Conservation (phyloP, 2,329 filamentous ascomycete genomes). For the Nigrograna mackinnonii region DNA sequence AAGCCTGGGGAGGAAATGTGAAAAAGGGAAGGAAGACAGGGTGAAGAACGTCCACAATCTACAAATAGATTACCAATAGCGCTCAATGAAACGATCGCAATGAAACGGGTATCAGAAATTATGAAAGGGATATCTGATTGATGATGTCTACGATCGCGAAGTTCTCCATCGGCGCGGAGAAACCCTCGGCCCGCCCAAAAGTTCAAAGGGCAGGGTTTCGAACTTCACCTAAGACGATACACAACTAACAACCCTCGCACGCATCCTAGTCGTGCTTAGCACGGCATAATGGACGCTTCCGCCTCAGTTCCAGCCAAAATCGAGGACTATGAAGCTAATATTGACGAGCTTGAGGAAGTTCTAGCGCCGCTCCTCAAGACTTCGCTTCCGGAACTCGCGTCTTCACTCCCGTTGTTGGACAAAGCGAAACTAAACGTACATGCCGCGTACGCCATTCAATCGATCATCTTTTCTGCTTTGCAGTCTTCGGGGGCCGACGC, state of each 20-base stretch:
- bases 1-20: conserved; percentile 47
- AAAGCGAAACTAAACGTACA: conserved; percentile 93
- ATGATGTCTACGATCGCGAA: conserved; percentile 4
- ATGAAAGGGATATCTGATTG: conserved; percentile 4
- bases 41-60: too few species aligned
- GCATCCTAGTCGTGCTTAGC: too few species aligned
- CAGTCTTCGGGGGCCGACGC: conserved; percentile 77
- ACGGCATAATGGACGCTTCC: too few species aligned
- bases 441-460: conserved; percentile 86
- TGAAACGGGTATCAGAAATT: too few species aligned
- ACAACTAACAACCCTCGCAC: conserved; percentile 16
- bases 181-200: conserved; percentile 25
- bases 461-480: conserved; percentile 82
- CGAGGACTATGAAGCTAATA: conserved; percentile 73
- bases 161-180: conserved; percentile 11
- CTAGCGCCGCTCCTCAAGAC: conserved; percentile 73
- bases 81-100: background rate
- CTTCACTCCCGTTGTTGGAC: conserved; percentile 87
- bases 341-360: conserved; percentile 76
- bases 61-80: too few species aligned
- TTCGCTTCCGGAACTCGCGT: conserved; percentile 67
- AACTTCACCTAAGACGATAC: background rate
- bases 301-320: conserved; percentile 60
- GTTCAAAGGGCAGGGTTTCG: too few species aligned
- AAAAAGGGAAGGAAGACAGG: conserved; percentile 46